Percentiles rank a stretch among this genome's conserved stretches.
phyloP scores from a whole-genome alignment of 441 rosid genomes.

The Arabidopsis lyrata region DNA sequence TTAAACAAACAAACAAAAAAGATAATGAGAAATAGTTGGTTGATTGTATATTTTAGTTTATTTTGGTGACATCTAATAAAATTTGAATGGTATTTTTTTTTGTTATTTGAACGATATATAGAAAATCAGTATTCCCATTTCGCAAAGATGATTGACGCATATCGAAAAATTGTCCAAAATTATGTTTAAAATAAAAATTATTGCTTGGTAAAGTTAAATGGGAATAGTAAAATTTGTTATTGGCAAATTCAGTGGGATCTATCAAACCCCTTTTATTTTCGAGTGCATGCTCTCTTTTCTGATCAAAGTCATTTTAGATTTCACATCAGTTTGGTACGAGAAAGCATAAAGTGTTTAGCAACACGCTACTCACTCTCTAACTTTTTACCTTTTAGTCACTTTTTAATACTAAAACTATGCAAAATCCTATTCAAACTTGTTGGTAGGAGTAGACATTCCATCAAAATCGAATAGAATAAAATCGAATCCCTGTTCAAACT shows the following conservation, averaged over 20 bases:
- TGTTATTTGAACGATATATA: too few species aligned
- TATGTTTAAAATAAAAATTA: background rate
- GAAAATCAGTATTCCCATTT: background rate
- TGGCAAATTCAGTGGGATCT: background rate
- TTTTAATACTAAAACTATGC: conserved; percentile 20
- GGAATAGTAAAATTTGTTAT: conserved; percentile 3
- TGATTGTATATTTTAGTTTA: too few species aligned
- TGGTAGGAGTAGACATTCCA: conserved; percentile 32
- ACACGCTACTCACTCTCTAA: conserved; percentile 6
- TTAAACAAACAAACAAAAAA: too few species aligned
- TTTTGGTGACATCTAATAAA: too few species aligned
- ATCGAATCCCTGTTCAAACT: too few species aligned
- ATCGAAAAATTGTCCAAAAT: background rate
- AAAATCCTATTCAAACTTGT: conserved; percentile 19
- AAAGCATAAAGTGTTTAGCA: conserved; percentile 30
- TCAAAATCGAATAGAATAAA: conserved; percentile 9
- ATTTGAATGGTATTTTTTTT: too few species aligned
- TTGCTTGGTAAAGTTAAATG: background rate
- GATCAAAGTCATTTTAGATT: conserved; percentile 28
- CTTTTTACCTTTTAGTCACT: conserved; percentile 9
- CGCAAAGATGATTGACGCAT: background rate
- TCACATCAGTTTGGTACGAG: conserved; percentile 33
- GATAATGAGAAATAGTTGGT: too few species aligned
- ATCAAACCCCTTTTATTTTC: too few species aligned
- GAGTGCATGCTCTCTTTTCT: conserved; percentile 12